These are phyloP conservation scores for Ophiostoma himal-ulmi DNA, from an alignment of 2,329 filamentous ascomycete species.

Conservation along the genomic window DNA sequence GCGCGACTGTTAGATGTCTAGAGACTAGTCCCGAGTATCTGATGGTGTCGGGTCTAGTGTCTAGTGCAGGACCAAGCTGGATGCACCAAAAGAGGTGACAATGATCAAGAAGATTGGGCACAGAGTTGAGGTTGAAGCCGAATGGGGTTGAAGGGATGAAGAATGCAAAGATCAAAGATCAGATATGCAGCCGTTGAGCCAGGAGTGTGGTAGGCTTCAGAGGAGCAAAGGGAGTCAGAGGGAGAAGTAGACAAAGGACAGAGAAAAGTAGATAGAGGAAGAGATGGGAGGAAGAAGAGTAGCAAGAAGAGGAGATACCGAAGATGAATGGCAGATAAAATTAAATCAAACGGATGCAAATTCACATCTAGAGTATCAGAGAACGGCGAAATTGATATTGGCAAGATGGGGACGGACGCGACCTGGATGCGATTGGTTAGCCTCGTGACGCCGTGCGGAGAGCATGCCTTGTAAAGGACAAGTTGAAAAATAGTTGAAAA, in stretches of 20 bases:
- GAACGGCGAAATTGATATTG: neutral
- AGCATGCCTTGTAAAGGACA: neutral
- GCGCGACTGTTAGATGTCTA: neutral
- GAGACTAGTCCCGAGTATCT: neutral
- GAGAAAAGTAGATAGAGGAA: neutral
- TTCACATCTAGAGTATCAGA: neutral
- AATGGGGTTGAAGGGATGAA: slow-evolving; percentile 1
- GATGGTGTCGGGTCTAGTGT: neutral
- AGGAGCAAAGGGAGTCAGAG: neutral
- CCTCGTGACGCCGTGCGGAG: slow-evolving; percentile 26
- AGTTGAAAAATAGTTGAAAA: neutral
- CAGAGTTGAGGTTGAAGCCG: neutral
- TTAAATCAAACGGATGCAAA: neutral
- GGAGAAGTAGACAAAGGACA: neutral
- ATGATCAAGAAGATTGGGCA: neutral
- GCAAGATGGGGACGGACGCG: slow-evolving; percentile 25
- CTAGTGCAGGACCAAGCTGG: neutral
- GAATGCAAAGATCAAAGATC: slow-evolving; percentile 7
- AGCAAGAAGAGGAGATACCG: neutral
- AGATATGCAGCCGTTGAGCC: slow-evolving; percentile 10
- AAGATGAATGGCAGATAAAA: neutral
- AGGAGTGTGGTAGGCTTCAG: neutral
- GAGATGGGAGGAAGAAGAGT: neutral
- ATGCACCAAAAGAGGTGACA: neutral
- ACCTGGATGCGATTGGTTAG: slow-evolving; percentile 28